Evolutionary conservation across 495 filamentous ascomycete species (phyloP).

Genomic region (Aspergillus mulundensis): DNA sequence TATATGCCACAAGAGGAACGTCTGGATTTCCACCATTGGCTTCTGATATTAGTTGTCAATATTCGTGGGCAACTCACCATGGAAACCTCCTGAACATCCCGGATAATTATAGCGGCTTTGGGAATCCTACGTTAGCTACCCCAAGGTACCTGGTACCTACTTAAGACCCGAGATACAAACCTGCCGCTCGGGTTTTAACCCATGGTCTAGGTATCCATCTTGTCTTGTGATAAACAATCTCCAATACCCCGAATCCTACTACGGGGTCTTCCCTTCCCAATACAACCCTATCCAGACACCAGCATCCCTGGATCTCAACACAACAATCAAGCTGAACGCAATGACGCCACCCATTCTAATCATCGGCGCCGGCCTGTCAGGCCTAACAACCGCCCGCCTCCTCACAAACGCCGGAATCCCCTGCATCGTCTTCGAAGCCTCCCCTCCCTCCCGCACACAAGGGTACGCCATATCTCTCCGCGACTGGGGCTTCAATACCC

Average conservation of each 20-base stretch:
- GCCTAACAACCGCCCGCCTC: slow-evolving; percentile 44
- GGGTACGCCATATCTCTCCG: slow-evolving; percentile 15
- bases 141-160: neutral
- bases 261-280: too few relatives aligned
- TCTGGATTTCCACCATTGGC: neutral
- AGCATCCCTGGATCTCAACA: neutral
- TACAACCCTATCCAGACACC: neutral
- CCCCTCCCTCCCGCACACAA: slow-evolving; percentile 9
- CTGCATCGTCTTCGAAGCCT: slow-evolving; percentile 16
- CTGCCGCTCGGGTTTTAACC: neutral
- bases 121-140: neutral
- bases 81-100: neutral
- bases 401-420: slow-evolving; percentile 14
- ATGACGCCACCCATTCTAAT: slow-evolving; percentile 42
- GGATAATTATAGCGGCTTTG: neutral
- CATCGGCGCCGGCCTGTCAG: slow-evolving; percentile 48
- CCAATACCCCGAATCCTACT: neutral
- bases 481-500: slow-evolving; percentile 13
- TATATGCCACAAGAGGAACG: neutral
- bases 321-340: neutral
- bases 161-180: neutral
- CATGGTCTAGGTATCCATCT: neutral
- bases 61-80: too few relatives aligned
- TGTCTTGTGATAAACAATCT: neutral
- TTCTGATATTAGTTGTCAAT: neutral